A percentile compares a stretch with the other conserved stretches of the same genome.
Conservation (phyloP, 2,329 filamentous ascomycete species). For the Pyricularia grisea region DNA sequence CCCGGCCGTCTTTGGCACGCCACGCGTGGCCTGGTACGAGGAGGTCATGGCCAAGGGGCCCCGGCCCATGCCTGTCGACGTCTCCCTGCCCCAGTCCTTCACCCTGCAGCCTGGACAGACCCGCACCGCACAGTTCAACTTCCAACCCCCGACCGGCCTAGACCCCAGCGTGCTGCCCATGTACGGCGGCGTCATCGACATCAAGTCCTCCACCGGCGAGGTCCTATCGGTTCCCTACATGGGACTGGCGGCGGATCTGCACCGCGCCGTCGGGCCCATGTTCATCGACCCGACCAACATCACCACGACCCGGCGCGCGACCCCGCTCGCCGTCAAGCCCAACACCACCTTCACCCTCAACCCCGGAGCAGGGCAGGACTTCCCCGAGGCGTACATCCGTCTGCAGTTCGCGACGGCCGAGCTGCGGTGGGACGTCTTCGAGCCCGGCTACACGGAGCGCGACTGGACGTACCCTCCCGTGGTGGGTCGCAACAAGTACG, state of each 20-base stretch:
- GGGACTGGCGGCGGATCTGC: slow-evolving; percentile 9
- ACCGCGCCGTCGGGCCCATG: not conserved
- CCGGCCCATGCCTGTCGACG: slow-evolving; percentile 6
- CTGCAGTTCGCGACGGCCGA: slow-evolving; percentile 16
- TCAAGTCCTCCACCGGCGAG: slow-evolving; percentile 21
- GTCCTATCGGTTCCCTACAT: slow-evolving; percentile 22
- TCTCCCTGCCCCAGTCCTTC: slow-evolving; percentile 10
- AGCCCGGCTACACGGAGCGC: slow-evolving; percentile 13
- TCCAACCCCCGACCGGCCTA: slow-evolving; percentile 13
- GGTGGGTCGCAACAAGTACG: slow-evolving; percentile 12
- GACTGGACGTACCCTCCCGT: slow-evolving; percentile 17
- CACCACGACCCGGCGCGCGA: not conserved
- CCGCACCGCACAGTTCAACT: slow-evolving; percentile 15
- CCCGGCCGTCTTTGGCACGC: slow-evolving; percentile 5
- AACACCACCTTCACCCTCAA: slow-evolving; percentile 15
- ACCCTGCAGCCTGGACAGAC: slow-evolving; percentile 16
- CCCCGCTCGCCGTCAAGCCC: not conserved
- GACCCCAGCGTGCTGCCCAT: slow-evolving; percentile 19
- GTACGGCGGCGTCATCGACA: slow-evolving; percentile 23
- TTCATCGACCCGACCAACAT: not conserved
- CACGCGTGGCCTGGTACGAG: slow-evolving; percentile 7
- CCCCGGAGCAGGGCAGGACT: slow-evolving; percentile 14
- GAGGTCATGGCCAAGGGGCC: slow-evolving; percentile 9
- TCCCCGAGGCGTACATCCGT: slow-evolving; percentile 16
- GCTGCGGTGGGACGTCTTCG: slow-evolving; percentile 20